Base-by-base conservation (phyloP, 2,329 filamentous ascomycete genomes). In the Aspergillus intermedius region DNA sequence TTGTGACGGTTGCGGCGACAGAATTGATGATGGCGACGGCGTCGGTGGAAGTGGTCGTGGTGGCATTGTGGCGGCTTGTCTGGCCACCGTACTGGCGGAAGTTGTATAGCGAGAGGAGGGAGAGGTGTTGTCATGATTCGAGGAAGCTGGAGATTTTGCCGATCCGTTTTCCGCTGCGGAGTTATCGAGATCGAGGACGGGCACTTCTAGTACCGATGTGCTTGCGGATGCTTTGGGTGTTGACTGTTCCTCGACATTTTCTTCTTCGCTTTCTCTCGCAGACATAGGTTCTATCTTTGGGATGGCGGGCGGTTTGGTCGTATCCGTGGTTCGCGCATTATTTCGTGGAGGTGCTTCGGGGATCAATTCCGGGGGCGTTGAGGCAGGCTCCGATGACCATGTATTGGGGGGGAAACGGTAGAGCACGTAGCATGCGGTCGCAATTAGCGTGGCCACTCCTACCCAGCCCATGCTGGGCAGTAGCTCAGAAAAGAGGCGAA, bases 401-500 rank as follows among this genome's bases (percentile, higher is more conserved):
- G 64, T 61, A 47, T 62, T 60, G 41, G 64, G 64, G 25, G 68
- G 67, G 49, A 71, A 63, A 21, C 61, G 63, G 55, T 71, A 73
- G 22, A 70, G 59, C 19, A 75, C 51, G 51, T 69, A 71, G 37
- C 62, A 65, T 34, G 68, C 54, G 7, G 73, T 67, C 23, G 67
- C 60, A 45, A 73, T 49, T 21, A 76, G 51, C 23, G 65, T 59
- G 28, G 62, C 67, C 25, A 71, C 59, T 32, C 66, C 67, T 51
- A 71, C 57, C 61, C 68, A 70, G 51, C 68, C 72, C 73, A 75
- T 75, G 7, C 47, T 53, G 57, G 57, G 51, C 51, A 54, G 43
- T 47, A 30, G 35, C 32, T 42, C 19, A 35, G 40, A 45, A 28
- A 45, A 41, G 42, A 30, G 2, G 28, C 9, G 32, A 19, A 37